Evolutionary conservation across 371 early-diverging fungal species (phyloP).

Genomic region (Sporodiniella umbellata): DNA sequence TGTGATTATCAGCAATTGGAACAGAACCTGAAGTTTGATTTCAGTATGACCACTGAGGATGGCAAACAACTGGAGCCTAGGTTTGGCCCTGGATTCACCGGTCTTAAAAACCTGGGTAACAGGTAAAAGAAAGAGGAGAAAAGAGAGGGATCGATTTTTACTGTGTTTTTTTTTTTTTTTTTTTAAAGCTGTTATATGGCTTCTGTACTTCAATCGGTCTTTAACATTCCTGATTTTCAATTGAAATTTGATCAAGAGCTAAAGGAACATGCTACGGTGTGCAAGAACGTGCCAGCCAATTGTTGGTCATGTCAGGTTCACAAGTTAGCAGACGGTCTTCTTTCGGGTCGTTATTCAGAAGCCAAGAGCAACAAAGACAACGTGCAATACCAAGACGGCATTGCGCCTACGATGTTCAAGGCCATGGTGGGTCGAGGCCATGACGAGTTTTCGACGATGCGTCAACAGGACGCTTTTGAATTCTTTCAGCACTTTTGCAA

Average conservation of each 20-base stretch:
- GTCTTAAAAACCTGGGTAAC: conserved; percentile 93
- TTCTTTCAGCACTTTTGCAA: conserved; percentile 81
- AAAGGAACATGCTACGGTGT: conserved; percentile 63
- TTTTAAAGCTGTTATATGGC: conserved; percentile 90
- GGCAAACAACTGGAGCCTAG: conserved; percentile 81
- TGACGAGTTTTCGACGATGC: conserved; percentile 91
- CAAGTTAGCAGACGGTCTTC: conserved; percentile 88
- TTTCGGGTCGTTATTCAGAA: conserved; percentile 83
- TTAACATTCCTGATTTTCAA: conserved; percentile 69
- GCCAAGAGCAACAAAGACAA: conserved; percentile 45
- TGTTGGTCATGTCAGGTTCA: conserved; percentile 89
- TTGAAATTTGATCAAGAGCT: conserved; percentile 54
- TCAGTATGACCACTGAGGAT: conserved; percentile 96
- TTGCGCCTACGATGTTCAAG: conserved; percentile 91
- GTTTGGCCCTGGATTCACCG: conserved; percentile 91
- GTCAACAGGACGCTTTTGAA: conserved; percentile 97
- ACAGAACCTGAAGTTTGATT: conserved; percentile 94
- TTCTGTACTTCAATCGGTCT: conserved; percentile 85
- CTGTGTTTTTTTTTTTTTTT: background rate
- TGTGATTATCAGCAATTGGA: conserved; percentile 71
- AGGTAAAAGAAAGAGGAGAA: conserved; percentile 52
- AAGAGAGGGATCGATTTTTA: too few species aligned
- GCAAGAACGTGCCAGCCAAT: conserved; percentile 60
- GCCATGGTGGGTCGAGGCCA: conserved; percentile 84
- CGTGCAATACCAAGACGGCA: conserved; percentile 58